phyloP scores from a whole-genome alignment of 495 filamentous ascomycete species.

The Aspergillus incahuasiensis region DNA sequence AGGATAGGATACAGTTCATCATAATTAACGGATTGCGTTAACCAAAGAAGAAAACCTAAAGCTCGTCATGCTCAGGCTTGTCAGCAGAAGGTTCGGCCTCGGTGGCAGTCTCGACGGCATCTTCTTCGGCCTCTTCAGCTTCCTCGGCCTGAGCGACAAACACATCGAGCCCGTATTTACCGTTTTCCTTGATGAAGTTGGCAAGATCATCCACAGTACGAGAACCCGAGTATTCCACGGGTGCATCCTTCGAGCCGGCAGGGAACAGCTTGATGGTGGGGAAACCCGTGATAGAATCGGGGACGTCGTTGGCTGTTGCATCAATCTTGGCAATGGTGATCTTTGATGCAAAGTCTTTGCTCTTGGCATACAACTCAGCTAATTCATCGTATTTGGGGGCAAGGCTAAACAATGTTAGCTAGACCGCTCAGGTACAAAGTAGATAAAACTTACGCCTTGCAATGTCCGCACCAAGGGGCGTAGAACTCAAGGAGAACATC shows the following conservation, averaged over 20 bases:
- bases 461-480: conserved; percentile 99
- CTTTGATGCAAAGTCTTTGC: conserved; percentile 68
- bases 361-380: conserved; percentile 68
- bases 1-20: conserved; percentile 16
- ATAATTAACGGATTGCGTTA: conserved; percentile 9
- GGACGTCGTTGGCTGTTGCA: conserved; percentile 93
- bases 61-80: conserved; percentile 38
- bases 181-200: conserved; percentile 91
- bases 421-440: not conserved
- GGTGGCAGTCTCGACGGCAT: not conserved
- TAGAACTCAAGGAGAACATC: conserved; percentile 99
- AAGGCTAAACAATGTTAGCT: conserved; percentile 39
- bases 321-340: conserved; percentile 97
- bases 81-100: conserved; percentile 29
- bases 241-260: conserved; percentile 78
- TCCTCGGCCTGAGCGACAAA: conserved; percentile 43
- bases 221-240: conserved; percentile 81
- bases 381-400: conserved; percentile 79
- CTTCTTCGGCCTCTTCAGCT: conserved; percentile 21
- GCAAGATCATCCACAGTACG: conserved; percentile 93
- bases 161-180: conserved; percentile 75
- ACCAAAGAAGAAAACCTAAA: conserved; percentile 28
- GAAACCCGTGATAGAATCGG: conserved; percentile 96
- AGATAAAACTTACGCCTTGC: conserved; percentile 66
- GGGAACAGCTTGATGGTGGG: conserved; percentile 98